Conservation (phyloP, 2,329 filamentous ascomycete species). For the Aspergillus spinulosporus region DNA sequence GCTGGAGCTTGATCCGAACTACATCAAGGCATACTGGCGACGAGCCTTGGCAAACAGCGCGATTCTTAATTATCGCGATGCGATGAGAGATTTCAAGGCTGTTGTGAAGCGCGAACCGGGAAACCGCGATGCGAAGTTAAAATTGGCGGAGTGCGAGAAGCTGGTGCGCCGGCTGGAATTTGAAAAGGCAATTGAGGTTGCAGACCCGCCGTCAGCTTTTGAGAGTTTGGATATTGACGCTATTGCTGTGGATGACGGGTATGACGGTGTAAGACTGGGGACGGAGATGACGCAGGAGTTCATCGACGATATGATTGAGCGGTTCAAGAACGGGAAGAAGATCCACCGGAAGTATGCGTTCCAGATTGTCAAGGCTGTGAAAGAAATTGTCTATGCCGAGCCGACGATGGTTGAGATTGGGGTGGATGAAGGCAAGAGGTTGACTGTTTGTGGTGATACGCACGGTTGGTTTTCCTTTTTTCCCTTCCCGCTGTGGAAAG, state of each 20-base stretch:
- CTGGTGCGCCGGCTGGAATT: slow-evolving; percentile 90
- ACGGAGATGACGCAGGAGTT: slow-evolving; percentile 94
- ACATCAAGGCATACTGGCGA: slow-evolving; percentile 95
- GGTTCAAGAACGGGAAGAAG: slow-evolving; percentile 95
- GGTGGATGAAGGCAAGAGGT: slow-evolving; percentile 70
- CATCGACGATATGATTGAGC: slow-evolving; percentile 92
- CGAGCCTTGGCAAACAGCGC: slow-evolving; percentile 88
- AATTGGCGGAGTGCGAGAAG: slow-evolving; percentile 91
- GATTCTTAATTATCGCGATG: slow-evolving; percentile 84
- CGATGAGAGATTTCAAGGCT: slow-evolving; percentile 86
- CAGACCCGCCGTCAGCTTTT: slow-evolving; percentile 87
- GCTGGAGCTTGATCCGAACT: slow-evolving; percentile 81
- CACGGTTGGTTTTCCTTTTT: slow-evolving; percentile 61
- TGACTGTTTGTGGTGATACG: slow-evolving; percentile 97
- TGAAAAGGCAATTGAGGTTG: slow-evolving; percentile 89
- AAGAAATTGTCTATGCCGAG: slow-evolving; percentile 86
- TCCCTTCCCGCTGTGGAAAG: not conserved
- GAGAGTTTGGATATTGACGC: slow-evolving; percentile 85
- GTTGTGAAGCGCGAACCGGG: slow-evolving; percentile 82
- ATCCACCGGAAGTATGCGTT: slow-evolving; percentile 96
- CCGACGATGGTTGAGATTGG: slow-evolving; percentile 95
- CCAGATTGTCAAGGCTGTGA: slow-evolving; percentile 88
- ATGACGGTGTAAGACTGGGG: slow-evolving; percentile 77
- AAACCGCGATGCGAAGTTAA: slow-evolving; percentile 89
- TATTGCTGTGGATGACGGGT: slow-evolving; percentile 77